phyloP scores from a whole-genome alignment of 257 asterid species.

The Marsdenia floribunda region DNA sequence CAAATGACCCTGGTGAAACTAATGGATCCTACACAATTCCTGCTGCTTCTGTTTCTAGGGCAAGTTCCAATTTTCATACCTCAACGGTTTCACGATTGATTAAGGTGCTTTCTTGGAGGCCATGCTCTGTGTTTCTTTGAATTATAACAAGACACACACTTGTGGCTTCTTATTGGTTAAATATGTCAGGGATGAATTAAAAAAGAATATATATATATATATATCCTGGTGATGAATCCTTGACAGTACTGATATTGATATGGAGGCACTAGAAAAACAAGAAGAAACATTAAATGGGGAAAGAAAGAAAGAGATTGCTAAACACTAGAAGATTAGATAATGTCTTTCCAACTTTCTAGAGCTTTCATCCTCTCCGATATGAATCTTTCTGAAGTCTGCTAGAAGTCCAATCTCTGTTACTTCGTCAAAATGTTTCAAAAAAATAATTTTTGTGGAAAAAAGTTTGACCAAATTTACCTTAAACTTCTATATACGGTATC shows the following conservation, averaged over 20 bases:
- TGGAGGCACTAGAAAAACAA: not conserved
- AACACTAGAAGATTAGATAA: not conserved
- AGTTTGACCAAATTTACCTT: too few species aligned
- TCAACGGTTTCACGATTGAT: conserved; percentile 51
- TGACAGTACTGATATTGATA: not conserved
- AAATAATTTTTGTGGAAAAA: too few species aligned
- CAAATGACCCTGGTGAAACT: conserved; percentile 30
- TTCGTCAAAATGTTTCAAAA: not conserved
- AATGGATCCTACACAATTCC: conserved; percentile 39
- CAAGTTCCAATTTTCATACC: conserved; percentile 35
- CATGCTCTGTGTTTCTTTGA: not conserved
- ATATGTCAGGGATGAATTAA: not conserved
- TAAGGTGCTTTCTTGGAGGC: conserved; percentile 44
- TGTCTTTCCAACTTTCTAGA: not conserved
- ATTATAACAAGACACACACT: not conserved
- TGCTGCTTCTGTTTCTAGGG: conserved; percentile 25
- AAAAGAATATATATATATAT: too few species aligned
- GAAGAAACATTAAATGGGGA: not conserved
- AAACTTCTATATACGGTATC: not conserved
- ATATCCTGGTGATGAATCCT: not conserved
- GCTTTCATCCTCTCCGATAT: not conserved
- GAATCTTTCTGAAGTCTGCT: not conserved
- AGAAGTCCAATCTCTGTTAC: not conserved
- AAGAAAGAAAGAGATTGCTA: not conserved
- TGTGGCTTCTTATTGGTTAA: not conserved